Evolutionary conservation across 352 stramenopile species (phyloP), one percentile per base, ranked within the genome.

Genomic region (Vaucheria bursata): DNA sequence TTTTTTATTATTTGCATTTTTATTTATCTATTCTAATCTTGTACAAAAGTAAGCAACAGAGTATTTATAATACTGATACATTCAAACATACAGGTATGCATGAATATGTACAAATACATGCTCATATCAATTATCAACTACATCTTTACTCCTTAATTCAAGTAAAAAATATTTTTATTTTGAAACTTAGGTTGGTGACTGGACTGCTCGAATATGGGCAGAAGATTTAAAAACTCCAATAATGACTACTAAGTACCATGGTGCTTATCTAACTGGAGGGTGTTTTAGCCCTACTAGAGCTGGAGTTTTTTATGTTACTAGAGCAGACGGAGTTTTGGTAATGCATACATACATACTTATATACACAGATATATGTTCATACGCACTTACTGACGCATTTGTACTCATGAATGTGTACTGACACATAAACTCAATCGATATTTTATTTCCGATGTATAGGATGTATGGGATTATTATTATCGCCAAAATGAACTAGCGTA

Each of bases 391-490:
- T n/a, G n/a, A 59, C 45, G 12, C 45, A 18, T 59, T 12, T 59
- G 45, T 12, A 59, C 12, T 12, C 45, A 59, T 25, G 12, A 12
- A 59, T 12, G 45, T 59, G 25, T 25, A 59, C 45, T 59, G 45
- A 59, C 25, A 59, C 45, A 59, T n/a, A n/a, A n/a, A n/a, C n/a
- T n/a, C n/a, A n/a, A n/a, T n/a, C n/a, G n/a, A n/a, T n/a, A n/a
- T n/a, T n/a, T n/a, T n/a, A n/a, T n/a, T n/a, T n/a, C n/a, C n/a
- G n/a, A n/a, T n/a, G n/a, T 8, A 8, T 7, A 68, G 53, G 93
- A 98, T 85, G 90, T 98, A 49, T 98, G 94, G 94, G 94, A 98
- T 84, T 97, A 97, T 77, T 97, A 97, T 83, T 96, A 97, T 81
- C 91, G 91, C 1, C 94, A 98, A 83, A 97, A 97, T 84, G 94